These are phyloP conservation scores for Fusarium guadeloupense DNA, from an alignment of 2,329 filamentous ascomycete species.

Conservation along the genomic window DNA sequence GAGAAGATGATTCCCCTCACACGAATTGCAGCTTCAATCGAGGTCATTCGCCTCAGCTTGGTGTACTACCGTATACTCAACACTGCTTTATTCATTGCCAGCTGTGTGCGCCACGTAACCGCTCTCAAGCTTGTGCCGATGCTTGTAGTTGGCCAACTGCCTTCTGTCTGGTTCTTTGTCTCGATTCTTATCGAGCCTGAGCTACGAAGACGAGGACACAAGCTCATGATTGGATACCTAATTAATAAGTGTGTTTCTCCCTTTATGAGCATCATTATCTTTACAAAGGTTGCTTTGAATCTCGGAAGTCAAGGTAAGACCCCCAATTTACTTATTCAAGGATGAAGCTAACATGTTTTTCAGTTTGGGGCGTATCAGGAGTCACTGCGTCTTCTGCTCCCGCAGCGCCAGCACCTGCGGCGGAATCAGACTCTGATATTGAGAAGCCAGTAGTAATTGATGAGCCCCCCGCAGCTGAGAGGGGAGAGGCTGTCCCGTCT, in stretches of 20 bases:
- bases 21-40: constrained; percentile 43
- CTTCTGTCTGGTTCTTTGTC: constrained; percentile 31
- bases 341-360: background rate
- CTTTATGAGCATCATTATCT: constrained; percentile 36
- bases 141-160: constrained; percentile 27
- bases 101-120: constrained; percentile 4
- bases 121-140: constrained; percentile 33
- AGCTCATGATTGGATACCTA: constrained; percentile 25
- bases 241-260: constrained; percentile 37
- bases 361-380: constrained; percentile 37
- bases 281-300: constrained; percentile 39
- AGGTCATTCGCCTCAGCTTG: constrained; percentile 45
- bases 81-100: constrained; percentile 42
- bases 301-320: constrained; percentile 30
- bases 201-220: constrained; percentile 27
- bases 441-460: background rate
- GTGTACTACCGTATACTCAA: constrained; percentile 50
- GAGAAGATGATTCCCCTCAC: constrained; percentile 52
- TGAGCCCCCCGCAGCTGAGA: constrained; percentile 22
- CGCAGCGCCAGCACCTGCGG: background rate
- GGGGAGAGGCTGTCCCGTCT: background rate
- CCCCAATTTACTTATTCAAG: too few species aligned
- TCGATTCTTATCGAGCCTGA: constrained; percentile 29
- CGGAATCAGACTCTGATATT: background rate
- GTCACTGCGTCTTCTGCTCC: constrained; percentile 34